These are phyloP conservation scores for Talaromyces pinophilus DNA, from an alignment of 2,329 filamentous ascomycete species.

Conservation along the genomic window DNA sequence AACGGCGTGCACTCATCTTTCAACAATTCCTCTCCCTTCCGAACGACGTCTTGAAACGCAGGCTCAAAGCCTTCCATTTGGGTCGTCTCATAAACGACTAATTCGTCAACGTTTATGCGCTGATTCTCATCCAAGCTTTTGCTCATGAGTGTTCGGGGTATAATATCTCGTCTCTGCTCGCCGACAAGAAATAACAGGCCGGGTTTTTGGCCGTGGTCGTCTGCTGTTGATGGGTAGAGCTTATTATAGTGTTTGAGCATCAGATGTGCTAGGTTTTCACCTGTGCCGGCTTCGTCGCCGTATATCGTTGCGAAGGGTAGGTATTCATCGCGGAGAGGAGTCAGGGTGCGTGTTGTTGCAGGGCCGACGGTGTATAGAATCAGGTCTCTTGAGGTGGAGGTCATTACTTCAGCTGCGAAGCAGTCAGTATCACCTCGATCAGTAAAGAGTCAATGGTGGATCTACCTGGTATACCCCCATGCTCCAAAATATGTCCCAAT, in stretches of 20 bases:
- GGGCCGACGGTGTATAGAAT: slow-evolving; percentile 53
- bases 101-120: slow-evolving; percentile 70
- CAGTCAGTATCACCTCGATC: background rate
- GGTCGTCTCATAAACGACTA: slow-evolving; percentile 83
- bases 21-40: slow-evolving; percentile 35
- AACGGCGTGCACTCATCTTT: slow-evolving; percentile 19
- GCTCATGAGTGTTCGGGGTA: slow-evolving; percentile 75
- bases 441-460: slow-evolving; percentile 7
- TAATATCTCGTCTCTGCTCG: slow-evolving; percentile 84
- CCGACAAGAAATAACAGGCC: slow-evolving; percentile 84
- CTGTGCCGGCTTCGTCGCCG: slow-evolving; percentile 81
- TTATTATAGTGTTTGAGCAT: slow-evolving; percentile 77
- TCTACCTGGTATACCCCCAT: slow-evolving; percentile 28
- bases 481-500: slow-evolving; percentile 30
- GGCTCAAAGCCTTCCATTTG: slow-evolving; percentile 76
- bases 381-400: slow-evolving; percentile 31
- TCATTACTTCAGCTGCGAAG: slow-evolving; percentile 9
- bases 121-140: slow-evolving; percentile 49
- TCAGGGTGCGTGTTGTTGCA: slow-evolving; percentile 65
- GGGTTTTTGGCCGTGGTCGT: slow-evolving; percentile 40
- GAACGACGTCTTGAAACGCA: slow-evolving; percentile 61
- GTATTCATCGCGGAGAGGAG: slow-evolving; percentile 46
- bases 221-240: slow-evolving; percentile 30
- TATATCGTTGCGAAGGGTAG: slow-evolving; percentile 62
- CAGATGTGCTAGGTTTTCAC: slow-evolving; percentile 72